Percentiles rank a stretch among this genome's conserved stretches.
Conservation (phyloP, 139 green algal genomes). For the Chlamydomonas urium region DNA sequence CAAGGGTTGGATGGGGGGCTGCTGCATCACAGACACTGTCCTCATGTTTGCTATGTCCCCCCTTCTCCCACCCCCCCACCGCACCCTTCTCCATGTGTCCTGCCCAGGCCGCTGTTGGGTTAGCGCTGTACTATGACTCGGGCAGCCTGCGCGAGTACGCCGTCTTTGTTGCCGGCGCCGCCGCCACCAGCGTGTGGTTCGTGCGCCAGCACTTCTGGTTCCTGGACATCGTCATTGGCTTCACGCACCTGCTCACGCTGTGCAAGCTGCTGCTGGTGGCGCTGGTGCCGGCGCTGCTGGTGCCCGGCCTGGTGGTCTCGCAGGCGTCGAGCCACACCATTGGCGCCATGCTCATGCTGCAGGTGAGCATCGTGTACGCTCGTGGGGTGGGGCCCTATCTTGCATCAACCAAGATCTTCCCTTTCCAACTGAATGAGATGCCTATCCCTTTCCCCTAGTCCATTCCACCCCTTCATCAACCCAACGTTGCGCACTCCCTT, state of each 20-base stretch:
- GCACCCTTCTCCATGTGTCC: too few species aligned
- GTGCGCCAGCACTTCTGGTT: constrained; percentile 56
- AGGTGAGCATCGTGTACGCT: constrained; percentile 20
- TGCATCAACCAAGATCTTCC: too few species aligned
- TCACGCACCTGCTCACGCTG: constrained; percentile 58
- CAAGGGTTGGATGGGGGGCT: too few species aligned
- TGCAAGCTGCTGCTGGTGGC: constrained; percentile 65
- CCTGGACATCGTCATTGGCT: constrained; percentile 69
- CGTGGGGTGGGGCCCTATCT: too few species aligned
- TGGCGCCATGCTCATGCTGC: constrained; percentile 39
- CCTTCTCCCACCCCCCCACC: too few species aligned
- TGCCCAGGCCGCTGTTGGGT: constrained; percentile 52
- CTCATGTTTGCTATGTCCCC: too few species aligned
- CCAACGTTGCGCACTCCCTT: too few species aligned
- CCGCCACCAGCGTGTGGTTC: constrained; percentile 42
- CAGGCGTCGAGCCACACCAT: background rate
- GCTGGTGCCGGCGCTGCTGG: constrained; percentile 60
- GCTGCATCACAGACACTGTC: too few species aligned
- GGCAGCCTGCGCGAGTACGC: constrained; percentile 66
- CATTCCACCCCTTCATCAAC: too few species aligned
- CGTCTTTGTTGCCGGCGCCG: constrained; percentile 66
- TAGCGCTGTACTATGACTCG: constrained; percentile 84
- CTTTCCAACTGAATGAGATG: too few species aligned
- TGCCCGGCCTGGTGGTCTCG: constrained; percentile 66
- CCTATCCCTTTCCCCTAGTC: too few species aligned